Base-by-base conservation (phyloP, 2,329 filamentous ascomycete genomes). In the Boeremia exigua region DNA sequence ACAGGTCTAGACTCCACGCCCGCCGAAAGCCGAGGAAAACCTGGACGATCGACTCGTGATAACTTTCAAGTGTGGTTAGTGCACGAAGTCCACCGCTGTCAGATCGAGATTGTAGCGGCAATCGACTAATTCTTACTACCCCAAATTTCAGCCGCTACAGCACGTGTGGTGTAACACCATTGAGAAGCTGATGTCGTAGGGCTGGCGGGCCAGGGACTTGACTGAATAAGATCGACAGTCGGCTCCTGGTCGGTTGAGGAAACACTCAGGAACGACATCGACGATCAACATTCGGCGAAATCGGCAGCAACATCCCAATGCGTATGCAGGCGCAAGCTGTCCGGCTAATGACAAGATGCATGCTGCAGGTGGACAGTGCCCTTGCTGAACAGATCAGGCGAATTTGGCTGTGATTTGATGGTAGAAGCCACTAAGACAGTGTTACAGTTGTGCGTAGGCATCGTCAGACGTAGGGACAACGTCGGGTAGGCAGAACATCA, bases 101-200 rank as follows among this genome's bases (percentile, higher is more conserved):
- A 56, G 53, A 51, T 56, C 53, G 53, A 51, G 42, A 56, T 51
- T 37, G 12, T 10, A 23, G 39, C 42, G 53, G 32, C 30, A 43
- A 51, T 51, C 43, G 29, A 42, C 34, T 23, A 15, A 36, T 42
- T 17, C 23, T 37, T 38, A 36, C 42, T 38, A 38, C 28, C 32
- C 42, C 46, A 43, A 30, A 38, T 32, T 33, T 32, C 47, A 48
- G 17, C 25, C 40, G 40, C 30, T 23, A 39, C 38, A 30, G 19
- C 29, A 17, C 28, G 36, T 36, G 33, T 28, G 33, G 25, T 28
- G 25, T 12, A 11, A 3, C 15, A 39, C 11, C 44, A 30, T 7
- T 15, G 12, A 15, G 23, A 29, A 49, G 38, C 29, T 45, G 40
- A 25, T 12, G 23, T 40, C 17, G 25, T 47, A 50, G 34, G 53